phyloP scores from a whole-genome alignment of 2,329 filamentous ascomycete species.

The Pseudonectria foliicola region DNA sequence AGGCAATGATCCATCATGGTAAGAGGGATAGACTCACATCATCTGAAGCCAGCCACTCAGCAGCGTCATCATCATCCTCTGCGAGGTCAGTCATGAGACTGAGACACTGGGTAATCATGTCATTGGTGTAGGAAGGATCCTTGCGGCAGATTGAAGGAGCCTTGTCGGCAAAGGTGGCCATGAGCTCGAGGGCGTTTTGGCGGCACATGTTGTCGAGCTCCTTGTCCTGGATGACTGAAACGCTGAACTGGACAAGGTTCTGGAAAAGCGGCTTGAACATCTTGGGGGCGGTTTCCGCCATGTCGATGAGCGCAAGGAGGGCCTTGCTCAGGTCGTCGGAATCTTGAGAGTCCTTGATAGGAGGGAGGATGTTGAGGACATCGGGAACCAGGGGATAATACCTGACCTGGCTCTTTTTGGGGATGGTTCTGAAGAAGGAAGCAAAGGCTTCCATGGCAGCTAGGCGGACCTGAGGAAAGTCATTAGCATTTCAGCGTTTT shows the following conservation, averaged over 20 bases:
- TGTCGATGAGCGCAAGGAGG: conserved; percentile 82
- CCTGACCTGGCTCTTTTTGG: conserved; percentile 80
- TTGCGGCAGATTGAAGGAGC: conserved; percentile 92
- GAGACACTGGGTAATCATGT: conserved; percentile 98
- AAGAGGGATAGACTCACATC: conserved; percentile 53
- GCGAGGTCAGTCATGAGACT: conserved; percentile 98
- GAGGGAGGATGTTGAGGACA: conserved; percentile 88
- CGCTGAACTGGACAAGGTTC: conserved; percentile 84
- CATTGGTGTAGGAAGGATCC: conserved; percentile 80
- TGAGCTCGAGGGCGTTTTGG: conserved; percentile 91
- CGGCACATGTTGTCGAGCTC: conserved; percentile 83
- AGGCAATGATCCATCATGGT: too few relatives aligned
- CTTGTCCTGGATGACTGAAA: conserved; percentile 93
- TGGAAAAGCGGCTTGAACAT: conserved; percentile 98
- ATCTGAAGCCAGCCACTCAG: conserved; percentile 88
- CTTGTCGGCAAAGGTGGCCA: conserved; percentile 96
- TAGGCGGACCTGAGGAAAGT: conserved; percentile 62
- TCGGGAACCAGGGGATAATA: conserved; percentile 84
- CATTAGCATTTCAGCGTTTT: too few relatives aligned
- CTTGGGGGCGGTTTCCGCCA: conserved; percentile 88
- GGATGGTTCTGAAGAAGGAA: conserved; percentile 86
- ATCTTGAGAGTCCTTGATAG: conserved; percentile 85
- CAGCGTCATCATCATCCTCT: conserved; percentile 85
- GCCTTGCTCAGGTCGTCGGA: conserved; percentile 88
- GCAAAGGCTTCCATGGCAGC: conserved; percentile 96